Evolutionary conservation across 345 rosid species (phyloP).

Genomic region (Aquilaria yunnanensis): DNA sequence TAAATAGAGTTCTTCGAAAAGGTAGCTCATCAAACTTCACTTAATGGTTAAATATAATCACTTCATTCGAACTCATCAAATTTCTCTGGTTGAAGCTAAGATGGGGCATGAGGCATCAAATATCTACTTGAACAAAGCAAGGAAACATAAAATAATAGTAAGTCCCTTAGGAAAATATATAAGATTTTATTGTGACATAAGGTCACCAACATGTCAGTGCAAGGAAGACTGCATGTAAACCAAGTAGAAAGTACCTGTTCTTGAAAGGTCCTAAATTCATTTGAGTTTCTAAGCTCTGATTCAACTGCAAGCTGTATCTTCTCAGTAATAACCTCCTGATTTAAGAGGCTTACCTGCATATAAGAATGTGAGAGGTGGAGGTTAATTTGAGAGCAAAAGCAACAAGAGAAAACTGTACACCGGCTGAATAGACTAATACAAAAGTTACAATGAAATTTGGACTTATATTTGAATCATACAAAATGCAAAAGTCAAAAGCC

Average conservation of each 20-base stretch:
- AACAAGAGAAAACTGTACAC: neutral
- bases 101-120: too few species aligned
- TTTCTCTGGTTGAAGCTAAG: too few species aligned
- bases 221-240: neutral
- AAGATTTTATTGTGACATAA: conserved; percentile 7
- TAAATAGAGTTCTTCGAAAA: too few species aligned
- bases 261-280: conserved; percentile 66
- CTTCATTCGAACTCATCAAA: too few species aligned
- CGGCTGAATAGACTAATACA: neutral
- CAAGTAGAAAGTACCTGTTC: conserved; percentile 54
- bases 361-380: neutral
- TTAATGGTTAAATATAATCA: too few species aligned
- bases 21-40: too few species aligned
- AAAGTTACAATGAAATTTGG: too few species aligned
- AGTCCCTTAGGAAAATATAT: neutral
- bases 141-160: too few species aligned
- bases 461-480: too few species aligned
- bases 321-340: conserved; percentile 79
- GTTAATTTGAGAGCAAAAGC: neutral
- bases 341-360: conserved; percentile 89
- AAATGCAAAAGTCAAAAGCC: too few species aligned
- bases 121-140: too few species aligned
- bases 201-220: conserved; percentile 6
- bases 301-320: conserved; percentile 77
- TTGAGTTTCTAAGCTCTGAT: conserved; percentile 59